phyloP scores from a whole-genome alignment of 1,139 yeast genomes.

The Suhomyces choctaworum region DNA sequence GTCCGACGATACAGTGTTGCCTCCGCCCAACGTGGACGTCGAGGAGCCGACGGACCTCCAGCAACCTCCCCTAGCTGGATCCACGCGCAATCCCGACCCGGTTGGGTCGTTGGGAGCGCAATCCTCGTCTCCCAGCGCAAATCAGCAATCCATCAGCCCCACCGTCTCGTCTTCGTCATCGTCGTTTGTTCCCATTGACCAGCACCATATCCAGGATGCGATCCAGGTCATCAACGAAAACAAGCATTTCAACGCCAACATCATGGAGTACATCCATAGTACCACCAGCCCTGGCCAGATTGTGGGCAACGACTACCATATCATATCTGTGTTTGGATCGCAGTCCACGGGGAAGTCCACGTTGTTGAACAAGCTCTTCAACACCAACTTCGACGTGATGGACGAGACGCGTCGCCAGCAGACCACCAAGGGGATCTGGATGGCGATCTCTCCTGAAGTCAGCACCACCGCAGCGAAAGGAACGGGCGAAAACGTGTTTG shows the following conservation, averaged over 20 bases:
- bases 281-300: conserved; percentile 32
- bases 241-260: conserved; percentile 56
- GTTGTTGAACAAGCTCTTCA: conserved; percentile 77
- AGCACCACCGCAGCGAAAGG: conserved; percentile 25
- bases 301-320: conserved; percentile 76
- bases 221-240: conserved; percentile 80
- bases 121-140: too few species aligned
- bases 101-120: not conserved
- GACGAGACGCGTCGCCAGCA: conserved; percentile 77
- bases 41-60: conserved; percentile 6
- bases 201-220: conserved; percentile 38
- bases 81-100: not conserved
- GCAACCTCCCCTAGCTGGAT: not conserved
- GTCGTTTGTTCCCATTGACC: conserved; percentile 46
- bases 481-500: conserved; percentile 53
- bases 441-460: conserved; percentile 59
- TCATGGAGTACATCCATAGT: conserved; percentile 41
- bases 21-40: conserved; percentile 12
- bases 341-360: conserved; percentile 97
- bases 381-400: conserved; percentile 91
- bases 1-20: conserved; percentile 11
- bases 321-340: conserved; percentile 94
- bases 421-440: conserved; percentile 95
- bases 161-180: conserved; percentile 30
- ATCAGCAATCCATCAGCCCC: conserved; percentile 7